A percentile compares a stretch with the other conserved stretches of the same genome.
phyloP scores from a whole-genome alignment of 768 basidiomycete genomes.

The Lactarius psammicola region DNA sequence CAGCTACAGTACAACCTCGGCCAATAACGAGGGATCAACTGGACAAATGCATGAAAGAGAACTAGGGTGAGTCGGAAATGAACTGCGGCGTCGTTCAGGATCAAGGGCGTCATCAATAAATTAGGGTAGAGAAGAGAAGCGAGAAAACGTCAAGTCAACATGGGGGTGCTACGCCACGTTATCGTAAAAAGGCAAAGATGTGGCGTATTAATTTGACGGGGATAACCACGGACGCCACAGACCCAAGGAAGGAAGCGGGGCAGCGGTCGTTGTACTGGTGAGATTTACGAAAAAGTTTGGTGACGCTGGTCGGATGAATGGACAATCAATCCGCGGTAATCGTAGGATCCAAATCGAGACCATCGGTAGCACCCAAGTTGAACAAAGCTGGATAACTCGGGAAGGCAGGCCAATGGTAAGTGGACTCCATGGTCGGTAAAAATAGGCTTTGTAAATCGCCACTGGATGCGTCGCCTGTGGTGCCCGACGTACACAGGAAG shows the following conservation, averaged over 20 bases:
- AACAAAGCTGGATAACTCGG: not conserved
- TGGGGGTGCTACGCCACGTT: not conserved
- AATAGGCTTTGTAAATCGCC: not conserved
- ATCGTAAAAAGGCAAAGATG: not conserved
- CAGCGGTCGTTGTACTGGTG: not conserved
- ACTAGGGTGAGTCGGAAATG: not conserved
- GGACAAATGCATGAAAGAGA: constrained; percentile 1
- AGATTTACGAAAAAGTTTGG: not conserved
- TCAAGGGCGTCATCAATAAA: not conserved
- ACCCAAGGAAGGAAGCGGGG: not conserved
- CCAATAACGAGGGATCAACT: not conserved
- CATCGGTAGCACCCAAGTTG: not conserved
- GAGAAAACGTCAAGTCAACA: not conserved
- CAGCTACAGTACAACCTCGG: not conserved
- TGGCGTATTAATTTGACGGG: not conserved
- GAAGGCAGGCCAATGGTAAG: not conserved
- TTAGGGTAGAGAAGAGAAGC: not conserved
- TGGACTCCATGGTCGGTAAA: not conserved
- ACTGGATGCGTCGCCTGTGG: not conserved
- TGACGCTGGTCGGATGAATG: not conserved
- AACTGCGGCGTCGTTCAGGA: not conserved
- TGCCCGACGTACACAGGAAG: constrained; percentile 1
- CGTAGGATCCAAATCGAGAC: not conserved
- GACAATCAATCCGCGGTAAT: not conserved
- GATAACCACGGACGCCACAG: not conserved